These are phyloP conservation scores for Poronia punctata DNA, from an alignment of 495 filamentous ascomycete species.

Conservation along the genomic window DNA sequence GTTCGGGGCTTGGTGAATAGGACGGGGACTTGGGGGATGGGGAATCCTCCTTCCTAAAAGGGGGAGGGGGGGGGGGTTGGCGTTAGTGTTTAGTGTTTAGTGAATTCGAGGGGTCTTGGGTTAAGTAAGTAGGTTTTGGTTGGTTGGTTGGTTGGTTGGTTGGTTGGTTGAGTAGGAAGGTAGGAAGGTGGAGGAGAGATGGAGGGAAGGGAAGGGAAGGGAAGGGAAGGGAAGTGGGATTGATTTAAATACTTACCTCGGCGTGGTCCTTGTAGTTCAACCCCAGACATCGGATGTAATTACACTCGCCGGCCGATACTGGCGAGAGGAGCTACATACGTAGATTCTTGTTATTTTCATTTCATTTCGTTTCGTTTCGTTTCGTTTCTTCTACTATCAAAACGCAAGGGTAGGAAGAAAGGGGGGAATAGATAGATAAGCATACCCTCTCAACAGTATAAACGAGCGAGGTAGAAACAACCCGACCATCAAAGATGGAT, in stretches of 20 bases:
- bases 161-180: too few relatives aligned
- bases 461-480: slow-evolving; percentile 27
- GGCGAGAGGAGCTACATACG: slow-evolving; percentile 29
- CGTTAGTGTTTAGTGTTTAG: too few relatives aligned
- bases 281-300: slow-evolving; percentile 42
- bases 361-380: too few relatives aligned
- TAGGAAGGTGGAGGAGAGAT: neutral
- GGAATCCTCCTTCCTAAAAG: slow-evolving; percentile 31
- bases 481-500: slow-evolving; percentile 31
- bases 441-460: slow-evolving; percentile 23
- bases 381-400: too few relatives aligned
- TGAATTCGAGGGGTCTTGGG: too few relatives aligned
- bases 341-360: too few relatives aligned
- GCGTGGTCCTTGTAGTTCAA: slow-evolving; percentile 41
- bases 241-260: slow-evolving; percentile 10
- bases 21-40: slow-evolving; percentile 34
- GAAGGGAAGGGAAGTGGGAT: neutral
- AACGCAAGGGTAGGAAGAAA: neutral
- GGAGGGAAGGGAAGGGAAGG: neutral
- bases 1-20: slow-evolving; percentile 43
- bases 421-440: neutral
- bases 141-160: too few relatives aligned
- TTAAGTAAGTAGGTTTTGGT: too few relatives aligned
- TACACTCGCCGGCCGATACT: slow-evolving; percentile 31
- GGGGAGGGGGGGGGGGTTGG: too few relatives aligned